Percentiles rank a stretch among this genome's conserved stretches.
These are phyloP conservation scores for Aspergillus ochraceoroseus DNA, from an alignment of 2,329 filamentous ascomycete genomes.

Conservation along the genomic window DNA sequence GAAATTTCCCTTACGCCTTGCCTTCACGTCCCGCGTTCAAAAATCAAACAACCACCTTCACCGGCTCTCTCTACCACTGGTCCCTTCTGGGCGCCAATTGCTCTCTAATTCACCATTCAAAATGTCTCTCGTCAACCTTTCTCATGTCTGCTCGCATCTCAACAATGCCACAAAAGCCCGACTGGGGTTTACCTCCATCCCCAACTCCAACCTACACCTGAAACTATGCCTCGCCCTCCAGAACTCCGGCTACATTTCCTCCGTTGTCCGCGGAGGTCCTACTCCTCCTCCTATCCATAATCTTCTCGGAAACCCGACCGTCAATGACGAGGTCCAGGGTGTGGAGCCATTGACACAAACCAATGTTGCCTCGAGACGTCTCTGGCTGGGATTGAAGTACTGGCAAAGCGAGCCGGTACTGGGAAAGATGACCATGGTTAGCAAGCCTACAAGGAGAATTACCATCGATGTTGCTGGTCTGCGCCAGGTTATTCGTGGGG, in stretches of 20 bases:
- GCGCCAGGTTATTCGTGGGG: slow-evolving; percentile 62
- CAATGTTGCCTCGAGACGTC: slow-evolving; percentile 68
- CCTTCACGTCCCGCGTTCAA: too few relatives aligned
- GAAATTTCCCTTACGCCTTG: too few relatives aligned
- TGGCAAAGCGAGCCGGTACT: slow-evolving; percentile 77
- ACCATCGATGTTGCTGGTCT: slow-evolving; percentile 61
- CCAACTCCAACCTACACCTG: slow-evolving; percentile 75
- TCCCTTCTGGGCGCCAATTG: slow-evolving; percentile 10
- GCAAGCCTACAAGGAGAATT: slow-evolving; percentile 69
- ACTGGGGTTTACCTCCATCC: slow-evolving; percentile 76
- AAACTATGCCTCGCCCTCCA: slow-evolving; percentile 70
- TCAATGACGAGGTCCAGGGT: slow-evolving; percentile 35
- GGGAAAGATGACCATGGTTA: slow-evolving; percentile 60
- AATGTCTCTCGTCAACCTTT: slow-evolving; percentile 71
- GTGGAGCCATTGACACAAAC: slow-evolving; percentile 56
- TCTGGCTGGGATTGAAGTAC: slow-evolving; percentile 92
- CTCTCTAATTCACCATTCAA: slow-evolving; percentile 21
- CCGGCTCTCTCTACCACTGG: too few relatives aligned
- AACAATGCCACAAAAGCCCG: slow-evolving; percentile 83
- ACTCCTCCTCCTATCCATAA: slow-evolving; percentile 52
- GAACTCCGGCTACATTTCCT: slow-evolving; percentile 73
- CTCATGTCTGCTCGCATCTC: slow-evolving; percentile 81
- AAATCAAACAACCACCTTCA: too few relatives aligned
- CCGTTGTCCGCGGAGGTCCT: slow-evolving; percentile 68
- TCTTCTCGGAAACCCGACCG: slow-evolving; percentile 48